Base-by-base conservation (phyloP, 2,329 filamentous ascomycete species). In the Penicillium sp. region DNA sequence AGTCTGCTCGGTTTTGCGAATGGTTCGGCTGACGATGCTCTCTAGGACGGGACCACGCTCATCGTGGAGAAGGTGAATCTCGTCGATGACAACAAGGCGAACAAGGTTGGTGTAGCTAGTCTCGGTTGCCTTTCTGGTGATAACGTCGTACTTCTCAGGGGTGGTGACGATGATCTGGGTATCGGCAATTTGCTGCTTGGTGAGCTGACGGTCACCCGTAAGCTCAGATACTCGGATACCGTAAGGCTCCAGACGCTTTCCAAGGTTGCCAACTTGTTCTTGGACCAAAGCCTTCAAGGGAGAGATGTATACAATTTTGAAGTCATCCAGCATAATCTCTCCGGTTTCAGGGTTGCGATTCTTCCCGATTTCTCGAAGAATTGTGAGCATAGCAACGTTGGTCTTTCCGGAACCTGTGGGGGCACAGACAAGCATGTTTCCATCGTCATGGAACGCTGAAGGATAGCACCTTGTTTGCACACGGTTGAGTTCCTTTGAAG, bases 71-170 rank as follows among this genome's bases (percentile, higher is more conserved):
- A 99, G 79, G 80, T 99, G 94, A 64, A 99, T 97, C 76, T 99
- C 94, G 68, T 99, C 94, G 59, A 99, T 97, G 71, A 97, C 92
- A 56, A 99, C 88, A 11, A 99, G 82, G 38, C 93, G 88, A 26
- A 99, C 94, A n/a, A 99, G 84, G 67, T 95, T 96, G 16, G 92
- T 99, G 75, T 99, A 99, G 66, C 92, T 96, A 53, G 94, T 85
- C 72, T 99, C 95, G 2, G 93, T 97, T 7, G 93, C 92, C 76
- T 99, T 99, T 76, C 95, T 86, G 6, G 95, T 99, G 66, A 99
- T 97, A 64, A 99, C 93, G 75, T 99, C 94, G 89, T 92, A 99
- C 78, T 99, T 99, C 76, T 99, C 94, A 20, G 94, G 94, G 0
- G 94, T 99, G 0, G 94, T 99, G 57, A 99, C 92, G 66, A 99